Evolutionary conservation across 805 yeast species (phyloP).

Genomic region (Kregervanrija pseudodelftensis): DNA sequence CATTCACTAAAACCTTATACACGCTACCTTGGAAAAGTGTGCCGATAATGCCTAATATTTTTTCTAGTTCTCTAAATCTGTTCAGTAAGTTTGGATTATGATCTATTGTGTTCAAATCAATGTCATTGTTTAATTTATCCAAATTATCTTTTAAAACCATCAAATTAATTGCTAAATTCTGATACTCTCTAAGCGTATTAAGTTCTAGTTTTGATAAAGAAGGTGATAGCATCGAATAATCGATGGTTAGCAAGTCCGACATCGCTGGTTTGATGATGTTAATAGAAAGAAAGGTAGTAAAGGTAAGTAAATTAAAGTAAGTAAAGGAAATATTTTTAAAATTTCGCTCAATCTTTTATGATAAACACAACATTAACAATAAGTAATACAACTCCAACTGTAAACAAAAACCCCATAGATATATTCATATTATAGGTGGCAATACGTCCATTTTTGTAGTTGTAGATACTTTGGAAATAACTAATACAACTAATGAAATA

Average conservation of each 20-base stretch:
- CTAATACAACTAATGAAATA: constrained; percentile 33
- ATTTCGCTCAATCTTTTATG: neutral
- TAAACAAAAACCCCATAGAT: constrained; percentile 20
- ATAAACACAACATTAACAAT: constrained; percentile 8
- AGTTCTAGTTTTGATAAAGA: constrained; percentile 21
- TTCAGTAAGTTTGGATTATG: too few species aligned
- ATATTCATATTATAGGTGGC: constrained; percentile 28
- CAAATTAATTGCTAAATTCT: constrained; percentile 29
- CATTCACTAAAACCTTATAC: constrained; percentile 13
- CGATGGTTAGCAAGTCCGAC: constrained; percentile 5
- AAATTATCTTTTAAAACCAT: constrained; percentile 20
- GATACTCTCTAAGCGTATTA: constrained; percentile 32
- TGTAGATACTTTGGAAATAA: constrained; percentile 37
- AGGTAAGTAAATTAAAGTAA: neutral
- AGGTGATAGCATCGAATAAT: constrained; percentile 2
- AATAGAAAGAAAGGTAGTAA: neutral
- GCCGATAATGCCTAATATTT: constrained; percentile 22
- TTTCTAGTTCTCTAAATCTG: constrained; percentile 7
- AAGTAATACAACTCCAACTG: constrained; percentile 4
- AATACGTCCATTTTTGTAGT: constrained; percentile 37
- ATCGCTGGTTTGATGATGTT: neutral
- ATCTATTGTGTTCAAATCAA: constrained; percentile 5
- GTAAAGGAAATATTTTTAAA: neutral
- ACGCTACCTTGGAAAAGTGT: constrained; percentile 24
- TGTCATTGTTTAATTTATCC: constrained; percentile 14